Percentiles rank a stretch among this genome's conserved stretches.
Conservation (phyloP, 768 basidiomycete species). For the Coprinopsis cinerea region DNA sequence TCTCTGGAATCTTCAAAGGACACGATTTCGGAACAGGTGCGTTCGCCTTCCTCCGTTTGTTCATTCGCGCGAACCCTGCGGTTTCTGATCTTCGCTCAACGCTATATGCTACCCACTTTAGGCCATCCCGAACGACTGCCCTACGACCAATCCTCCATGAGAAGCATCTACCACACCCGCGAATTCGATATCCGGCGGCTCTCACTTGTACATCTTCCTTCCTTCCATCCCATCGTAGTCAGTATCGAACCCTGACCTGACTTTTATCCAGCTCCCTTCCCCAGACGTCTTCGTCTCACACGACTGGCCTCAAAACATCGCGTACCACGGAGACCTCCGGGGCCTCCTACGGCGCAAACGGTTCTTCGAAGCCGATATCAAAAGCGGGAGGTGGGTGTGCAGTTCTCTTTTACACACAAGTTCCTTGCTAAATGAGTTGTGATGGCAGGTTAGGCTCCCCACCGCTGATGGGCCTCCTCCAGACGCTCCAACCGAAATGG, state of each 20-base stretch:
- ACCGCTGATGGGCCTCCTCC: slow-evolving; percentile 73
- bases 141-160: slow-evolving; percentile 63
- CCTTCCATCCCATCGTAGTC: background rate
- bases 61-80: background rate
- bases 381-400: too few species aligned
- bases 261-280: slow-evolving; percentile 44
- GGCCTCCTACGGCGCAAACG: slow-evolving; percentile 69
- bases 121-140: slow-evolving; percentile 82
- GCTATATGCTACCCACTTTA: too few species aligned
- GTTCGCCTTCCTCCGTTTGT: slow-evolving; percentile 11
- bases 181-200: slow-evolving; percentile 78
- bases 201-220: slow-evolving; percentile 45
- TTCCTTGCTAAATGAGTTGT: too few species aligned
- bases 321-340: slow-evolving; percentile 66
- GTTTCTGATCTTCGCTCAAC: too few species aligned
- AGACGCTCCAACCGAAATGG: slow-evolving; percentile 67
- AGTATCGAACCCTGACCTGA: background rate
- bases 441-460: slow-evolving; percentile 76
- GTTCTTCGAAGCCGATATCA: slow-evolving; percentile 73
- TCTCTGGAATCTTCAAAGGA: slow-evolving; percentile 86
- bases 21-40: slow-evolving; percentile 68
- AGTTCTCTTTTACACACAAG: too few species aligned
- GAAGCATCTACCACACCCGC: slow-evolving; percentile 88
- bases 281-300: slow-evolving; percentile 86
- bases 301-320: slow-evolving; percentile 91